Evolutionary conservation across 2,329 filamentous ascomycete species (phyloP).

Genomic region (Capronia americana): DNA sequence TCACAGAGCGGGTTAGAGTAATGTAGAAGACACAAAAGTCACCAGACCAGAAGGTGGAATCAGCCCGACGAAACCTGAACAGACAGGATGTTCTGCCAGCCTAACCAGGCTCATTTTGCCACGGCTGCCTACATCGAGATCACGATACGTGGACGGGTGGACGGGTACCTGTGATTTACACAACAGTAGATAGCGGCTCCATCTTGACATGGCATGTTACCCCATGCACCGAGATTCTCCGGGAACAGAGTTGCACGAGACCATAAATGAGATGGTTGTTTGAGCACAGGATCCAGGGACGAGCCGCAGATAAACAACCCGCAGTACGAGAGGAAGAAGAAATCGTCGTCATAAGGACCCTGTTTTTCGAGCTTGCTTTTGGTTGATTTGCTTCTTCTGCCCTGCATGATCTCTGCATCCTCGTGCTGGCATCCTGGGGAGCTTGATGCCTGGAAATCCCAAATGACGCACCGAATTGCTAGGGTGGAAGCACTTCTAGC

Average conservation of each 20-base stretch:
- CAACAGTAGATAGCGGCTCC: neutral
- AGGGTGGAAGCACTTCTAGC: neutral
- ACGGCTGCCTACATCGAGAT: neutral
- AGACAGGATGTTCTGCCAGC: neutral
- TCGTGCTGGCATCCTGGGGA: neutral
- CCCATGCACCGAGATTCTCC: neutral
- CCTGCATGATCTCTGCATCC: constrained; percentile 3
- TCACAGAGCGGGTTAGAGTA: neutral
- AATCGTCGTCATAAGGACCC: neutral
- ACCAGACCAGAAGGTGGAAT: neutral
- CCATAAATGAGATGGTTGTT: neutral
- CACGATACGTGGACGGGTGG: neutral
- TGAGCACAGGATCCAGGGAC: neutral
- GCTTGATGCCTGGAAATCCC: neutral
- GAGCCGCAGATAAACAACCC: neutral
- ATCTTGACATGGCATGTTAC: neutral
- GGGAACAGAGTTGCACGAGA: neutral
- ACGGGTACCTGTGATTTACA: neutral
- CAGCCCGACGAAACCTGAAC: neutral
- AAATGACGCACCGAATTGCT: constrained; percentile 10
- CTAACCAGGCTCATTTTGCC: neutral
- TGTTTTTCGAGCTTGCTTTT: neutral
- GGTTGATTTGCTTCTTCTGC: neutral
- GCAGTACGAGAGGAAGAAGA: neutral
- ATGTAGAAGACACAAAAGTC: neutral